Evolutionary conservation across 257 asterid genomes (phyloP), one percentile per base, ranked within the genome.

Genomic region (Salvia rosmarinus): DNA sequence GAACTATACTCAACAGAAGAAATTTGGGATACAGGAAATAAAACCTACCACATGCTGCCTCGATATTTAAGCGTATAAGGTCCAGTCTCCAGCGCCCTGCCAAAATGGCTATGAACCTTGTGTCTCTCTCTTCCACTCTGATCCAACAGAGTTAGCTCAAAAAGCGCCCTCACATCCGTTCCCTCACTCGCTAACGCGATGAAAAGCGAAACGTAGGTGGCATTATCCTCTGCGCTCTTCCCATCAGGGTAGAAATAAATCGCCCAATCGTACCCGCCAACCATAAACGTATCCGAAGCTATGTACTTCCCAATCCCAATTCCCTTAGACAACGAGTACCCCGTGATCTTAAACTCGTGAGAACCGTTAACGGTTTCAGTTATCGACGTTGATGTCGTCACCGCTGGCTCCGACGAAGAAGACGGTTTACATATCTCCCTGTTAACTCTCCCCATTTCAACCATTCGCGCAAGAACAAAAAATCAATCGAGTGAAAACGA

Each of bases 51-150:
- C 99, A 94, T 91, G 87, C 99, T 94, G 65, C 99, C 97, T 16
- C 96, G 80, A 66, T 89, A 94, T 85, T 91, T 94, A 35, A 94
- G 87, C 0, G 98, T 80, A 72, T 94, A 94, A 6, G 99, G 97
- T 5, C 99, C 99, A 68, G 89, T 89, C 87, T 94, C 99, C 81
- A 94, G 81, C 44, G 95, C 82, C 84, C 99, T 86, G 12, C 96
- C 96, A 51, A 94, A 94, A 88, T 94, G 99, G 85, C 89, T 94
- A 71, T 91, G 97, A 75, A 94, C 94, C 86, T 91, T 94, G 72
- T 94, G 98, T 78, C 88, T 91, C 86, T 76, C 96, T 81, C 78
- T 87, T 55, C 99, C 99, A 75, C 97, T 91, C 88, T 94, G 99
- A 82, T 94, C 99, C 78, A 85, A 63, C 37, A 94, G 90, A 17